Percentiles rank a stretch among this genome's conserved stretches.
These are phyloP conservation scores for Batrachochytrium dendrobatidis DNA, from an alignment of 371 early-diverging fungal genomes.

Conservation along the genomic window DNA sequence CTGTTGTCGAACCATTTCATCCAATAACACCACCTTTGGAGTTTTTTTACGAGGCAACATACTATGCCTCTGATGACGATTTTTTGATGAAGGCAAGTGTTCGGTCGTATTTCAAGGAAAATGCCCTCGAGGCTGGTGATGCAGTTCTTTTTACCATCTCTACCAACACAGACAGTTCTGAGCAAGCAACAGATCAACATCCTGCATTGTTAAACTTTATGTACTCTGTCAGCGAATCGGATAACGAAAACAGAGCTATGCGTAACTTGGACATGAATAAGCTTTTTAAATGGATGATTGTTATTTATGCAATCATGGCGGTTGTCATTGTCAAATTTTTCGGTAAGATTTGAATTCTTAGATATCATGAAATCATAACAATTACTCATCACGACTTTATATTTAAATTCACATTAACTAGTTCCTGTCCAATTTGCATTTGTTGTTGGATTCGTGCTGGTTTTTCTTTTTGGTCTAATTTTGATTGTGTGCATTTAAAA, in stretches of 20 bases:
- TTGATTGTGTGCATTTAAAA: conserved; percentile 27
- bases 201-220: conserved; percentile 33
- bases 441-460: conserved; percentile 27
- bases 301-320: conserved; percentile 25
- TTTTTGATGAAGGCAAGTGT: conserved; percentile 60
- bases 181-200: conserved; percentile 23
- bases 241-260: conserved; percentile 10
- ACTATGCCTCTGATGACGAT: conserved; percentile 71
- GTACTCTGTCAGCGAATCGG: conserved; percentile 22
- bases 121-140: conserved; percentile 63
- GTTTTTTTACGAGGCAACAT: conserved; percentile 28
- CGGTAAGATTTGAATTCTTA: conserved; percentile 20
- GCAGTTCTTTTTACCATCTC: conserved; percentile 56
- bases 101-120: conserved; percentile 60
- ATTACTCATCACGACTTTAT: neutral
- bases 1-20: no score
- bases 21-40: conserved; percentile 9
- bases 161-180: conserved; percentile 1
- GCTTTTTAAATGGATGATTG: conserved; percentile 23
- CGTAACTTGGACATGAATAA: conserved; percentile 4
- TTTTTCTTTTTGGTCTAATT: conserved; percentile 31
- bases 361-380: neutral
- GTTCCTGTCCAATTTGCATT: conserved; percentile 18
- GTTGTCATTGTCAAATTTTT: conserved; percentile 35
- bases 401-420: no score